Conservation (phyloP, 441 rosid genomes). For the Aleurites moluccanus region DNA sequence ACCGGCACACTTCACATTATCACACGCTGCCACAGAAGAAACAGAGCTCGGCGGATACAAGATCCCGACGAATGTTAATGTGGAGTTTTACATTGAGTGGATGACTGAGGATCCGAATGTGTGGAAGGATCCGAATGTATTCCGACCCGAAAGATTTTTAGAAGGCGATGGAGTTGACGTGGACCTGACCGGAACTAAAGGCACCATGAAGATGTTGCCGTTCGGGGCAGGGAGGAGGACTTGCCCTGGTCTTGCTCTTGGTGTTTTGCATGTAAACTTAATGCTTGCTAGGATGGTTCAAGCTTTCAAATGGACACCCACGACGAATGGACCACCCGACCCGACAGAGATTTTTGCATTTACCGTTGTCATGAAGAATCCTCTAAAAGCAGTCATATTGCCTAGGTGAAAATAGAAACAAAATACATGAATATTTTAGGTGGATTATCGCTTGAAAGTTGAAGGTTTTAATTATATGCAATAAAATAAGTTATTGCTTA, state of each 20-base stretch:
- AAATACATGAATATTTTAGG: not conserved
- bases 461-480: not conserved
- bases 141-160: slow-evolving; percentile 79
- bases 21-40: slow-evolving; percentile 67
- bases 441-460: not conserved
- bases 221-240: slow-evolving; percentile 94
- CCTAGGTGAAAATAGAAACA: slow-evolving; percentile 34
- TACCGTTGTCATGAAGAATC: slow-evolving; percentile 85
- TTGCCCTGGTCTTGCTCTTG: slow-evolving; percentile 79
- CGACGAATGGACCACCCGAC: slow-evolving; percentile 62
- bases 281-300: slow-evolving; percentile 85
- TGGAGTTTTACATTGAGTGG: slow-evolving; percentile 92
- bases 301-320: slow-evolving; percentile 66
- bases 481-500: too few relatives aligned
- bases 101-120: slow-evolving; percentile 70
- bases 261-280: slow-evolving; percentile 62
- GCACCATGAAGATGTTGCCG: slow-evolving; percentile 70
- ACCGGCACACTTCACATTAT: slow-evolving; percentile 78
- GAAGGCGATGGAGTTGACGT: slow-evolving; percentile 72
- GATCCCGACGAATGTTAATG: slow-evolving; percentile 57
- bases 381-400: slow-evolving; percentile 61
- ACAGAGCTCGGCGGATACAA: slow-evolving; percentile 79
- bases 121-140: slow-evolving; percentile 67
- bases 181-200: slow-evolving; percentile 74
- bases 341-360: slow-evolving; percentile 78